Conservation (phyloP, 495 filamentous ascomycete genomes). For the Trichoderma orchidacearum region DNA sequence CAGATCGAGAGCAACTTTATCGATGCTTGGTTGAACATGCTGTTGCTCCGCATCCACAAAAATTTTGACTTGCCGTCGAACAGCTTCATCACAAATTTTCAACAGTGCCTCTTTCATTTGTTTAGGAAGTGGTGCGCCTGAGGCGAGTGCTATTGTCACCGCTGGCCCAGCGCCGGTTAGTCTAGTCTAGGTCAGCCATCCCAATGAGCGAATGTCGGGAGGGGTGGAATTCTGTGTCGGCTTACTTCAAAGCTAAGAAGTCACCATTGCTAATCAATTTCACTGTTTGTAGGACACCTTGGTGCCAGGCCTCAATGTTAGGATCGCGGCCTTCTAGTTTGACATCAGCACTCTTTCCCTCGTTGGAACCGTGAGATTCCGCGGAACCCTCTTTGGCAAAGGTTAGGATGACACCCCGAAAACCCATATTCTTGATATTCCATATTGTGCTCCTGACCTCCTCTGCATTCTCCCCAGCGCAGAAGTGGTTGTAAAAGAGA, state of each 20-base stretch:
- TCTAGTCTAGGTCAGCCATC: too few relatives aligned
- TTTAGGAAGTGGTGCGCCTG: conserved; percentile 40
- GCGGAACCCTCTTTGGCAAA: conserved; percentile 61
- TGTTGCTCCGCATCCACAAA: conserved; percentile 85
- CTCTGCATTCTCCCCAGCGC: conserved; percentile 51
- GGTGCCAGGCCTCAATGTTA: conserved; percentile 60
- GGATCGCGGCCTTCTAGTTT: conserved; percentile 28
- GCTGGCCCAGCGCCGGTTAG: conserved; percentile 76
- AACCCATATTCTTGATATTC: conserved; percentile 52
- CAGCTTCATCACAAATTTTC: conserved; percentile 62
- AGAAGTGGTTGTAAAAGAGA: conserved; percentile 78
- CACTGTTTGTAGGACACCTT: conserved; percentile 64
- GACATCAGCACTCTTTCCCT: conserved; percentile 12
- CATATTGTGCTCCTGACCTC: conserved; percentile 49
- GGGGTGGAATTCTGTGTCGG: conserved; percentile 13
- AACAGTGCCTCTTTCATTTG: conserved; percentile 55
- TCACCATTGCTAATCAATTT: conserved; percentile 61
- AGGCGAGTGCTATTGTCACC: conserved; percentile 49
- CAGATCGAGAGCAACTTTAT: conserved; percentile 67
- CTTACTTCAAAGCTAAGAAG: conserved; percentile 75
- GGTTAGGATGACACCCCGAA: conserved; percentile 60
- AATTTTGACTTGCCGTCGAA: conserved; percentile 51
- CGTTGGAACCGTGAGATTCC: conserved; percentile 21
- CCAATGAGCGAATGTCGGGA: too few relatives aligned
- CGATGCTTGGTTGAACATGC: conserved; percentile 66